Evolutionary conservation across 345 rosid genomes (phyloP), one percentile per base, ranked within the genome.

Genomic region (Capsella bursapastoris): DNA sequence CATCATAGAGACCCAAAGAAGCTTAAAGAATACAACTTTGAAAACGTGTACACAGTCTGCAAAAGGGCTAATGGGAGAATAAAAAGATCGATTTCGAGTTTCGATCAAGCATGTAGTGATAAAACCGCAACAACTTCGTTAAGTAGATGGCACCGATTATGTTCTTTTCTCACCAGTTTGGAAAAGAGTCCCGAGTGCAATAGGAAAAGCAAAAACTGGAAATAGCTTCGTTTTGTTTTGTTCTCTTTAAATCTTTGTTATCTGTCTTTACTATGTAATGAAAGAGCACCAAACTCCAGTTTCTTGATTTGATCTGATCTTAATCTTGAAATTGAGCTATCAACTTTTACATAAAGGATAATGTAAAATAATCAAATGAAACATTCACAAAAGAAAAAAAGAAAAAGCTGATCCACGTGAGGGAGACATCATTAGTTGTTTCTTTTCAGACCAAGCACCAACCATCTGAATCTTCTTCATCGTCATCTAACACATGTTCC

Each of bases 371-470:
- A 74, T 12, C 28, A 31, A 66, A 27, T 40, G 8, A 22, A 48
- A 22, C 78, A 57, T 35, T 64, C 77, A 56, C 48, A 59, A 68
- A 62, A 69, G 38, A 10, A n/a, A 77, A 70, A 64, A 57, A 56
- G 52, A 4, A 44, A 76, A 56, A 70, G 71, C 51, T 16, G 45
- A 69, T 25, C 41, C 71, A 69, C 65, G 51, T 60, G 60, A 57
- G 16, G 6, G 59, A 18, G 31, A 65, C 28, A 65, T 82, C 57
- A 80, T 78, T 6, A 77, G 78, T 70, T 75, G 71, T 45, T 74
- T 85, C 35, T 22, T 44, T 52, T 76, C 63, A 52, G 58, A 92
- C 85, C 57, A 83, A 60, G 57, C 78, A 82, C 88, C 92, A 90
- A 66, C 72, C 91, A 67, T 86, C 86, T 29, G 25, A 2, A 22